Conservation (phyloP, 305 asterid genomes). For the Fraxinus dipetala region DNA sequence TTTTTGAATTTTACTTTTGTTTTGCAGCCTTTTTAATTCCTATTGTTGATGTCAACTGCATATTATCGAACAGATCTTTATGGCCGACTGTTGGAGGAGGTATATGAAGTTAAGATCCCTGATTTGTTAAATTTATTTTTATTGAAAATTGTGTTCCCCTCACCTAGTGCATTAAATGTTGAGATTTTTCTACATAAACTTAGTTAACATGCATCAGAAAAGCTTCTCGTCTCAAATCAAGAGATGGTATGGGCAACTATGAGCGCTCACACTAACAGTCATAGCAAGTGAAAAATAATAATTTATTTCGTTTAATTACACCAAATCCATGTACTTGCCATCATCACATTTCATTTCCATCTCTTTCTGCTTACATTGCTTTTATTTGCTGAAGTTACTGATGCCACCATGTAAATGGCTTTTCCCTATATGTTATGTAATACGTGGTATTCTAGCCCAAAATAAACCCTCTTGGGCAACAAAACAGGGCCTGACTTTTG, state of each 20-base stretch:
- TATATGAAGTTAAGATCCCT: conserved; percentile 27
- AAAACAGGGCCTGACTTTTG: neutral
- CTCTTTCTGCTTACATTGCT: neutral
- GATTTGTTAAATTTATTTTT: neutral
- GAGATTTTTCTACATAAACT: neutral
- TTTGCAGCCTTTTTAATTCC: conserved; percentile 82
- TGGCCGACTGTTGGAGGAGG: conserved; percentile 68
- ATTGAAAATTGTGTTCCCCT: neutral
- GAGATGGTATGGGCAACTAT: neutral
- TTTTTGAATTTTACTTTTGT: conserved; percentile 20
- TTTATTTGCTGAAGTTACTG: neutral
- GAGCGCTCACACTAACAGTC: neutral
- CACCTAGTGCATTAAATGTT: neutral
- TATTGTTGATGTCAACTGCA: conserved; percentile 83
- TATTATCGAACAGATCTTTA: conserved; percentile 79
- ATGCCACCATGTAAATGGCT: conserved; percentile 6
- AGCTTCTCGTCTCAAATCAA: neutral
- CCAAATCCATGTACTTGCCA: neutral
- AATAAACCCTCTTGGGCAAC: neutral
- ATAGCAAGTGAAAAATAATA: neutral
- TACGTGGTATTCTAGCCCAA: neutral
- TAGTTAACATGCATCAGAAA: neutral
- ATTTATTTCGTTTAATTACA: neutral
- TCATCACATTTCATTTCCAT: neutral
- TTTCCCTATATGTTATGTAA: neutral